Conservation (phyloP, 371 early-diverging fungal species). For the Mucor indicus region DNA sequence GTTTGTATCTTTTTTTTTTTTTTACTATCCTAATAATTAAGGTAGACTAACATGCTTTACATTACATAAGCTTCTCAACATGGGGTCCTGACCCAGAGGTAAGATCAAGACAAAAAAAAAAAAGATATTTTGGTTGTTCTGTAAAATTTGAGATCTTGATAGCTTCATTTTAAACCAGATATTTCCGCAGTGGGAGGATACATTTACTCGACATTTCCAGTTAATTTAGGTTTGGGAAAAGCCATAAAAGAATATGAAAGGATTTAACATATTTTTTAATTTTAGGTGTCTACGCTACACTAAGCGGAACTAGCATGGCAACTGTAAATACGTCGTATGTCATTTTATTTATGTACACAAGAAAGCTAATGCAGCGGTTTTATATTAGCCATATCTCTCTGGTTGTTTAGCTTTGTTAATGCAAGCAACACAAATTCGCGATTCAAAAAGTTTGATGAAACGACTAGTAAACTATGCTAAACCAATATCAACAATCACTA, state of each 20-base stretch:
- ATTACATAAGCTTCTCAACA: slow-evolving; percentile 15
- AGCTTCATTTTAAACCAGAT: slow-evolving; percentile 19
- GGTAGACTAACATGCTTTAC: too few relatives aligned
- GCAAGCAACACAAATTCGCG: slow-evolving; percentile 26
- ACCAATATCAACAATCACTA: slow-evolving; percentile 3
- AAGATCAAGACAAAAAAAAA: too few relatives aligned
- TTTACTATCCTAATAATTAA: too few relatives aligned
- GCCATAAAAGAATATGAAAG: too few relatives aligned
- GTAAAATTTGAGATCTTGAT: not conserved
- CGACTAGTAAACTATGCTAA: slow-evolving; percentile 35
- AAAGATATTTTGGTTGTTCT: not conserved
- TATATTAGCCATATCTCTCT: slow-evolving; percentile 56
- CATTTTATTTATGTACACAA: slow-evolving; percentile 25
- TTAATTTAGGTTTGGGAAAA: slow-evolving; percentile 7
- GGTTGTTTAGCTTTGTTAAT: slow-evolving; percentile 55
- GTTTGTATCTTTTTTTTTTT: too few relatives aligned
- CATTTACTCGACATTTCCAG: slow-evolving; percentile 11
- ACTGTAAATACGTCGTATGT: slow-evolving; percentile 5
- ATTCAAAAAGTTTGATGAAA: slow-evolving; percentile 12
- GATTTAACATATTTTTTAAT: not conserved
- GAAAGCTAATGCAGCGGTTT: too few relatives aligned
- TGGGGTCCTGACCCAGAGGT: slow-evolving; percentile 20
- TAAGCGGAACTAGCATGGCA: slow-evolving; percentile 18
- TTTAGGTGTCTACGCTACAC: slow-evolving; percentile 4
- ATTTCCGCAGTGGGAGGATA: slow-evolving; percentile 17